These are phyloP conservation scores for Singerocomus inundabilis DNA, from an alignment of 1,284 basidiomycete genomes.

Conservation along the genomic window DNA sequence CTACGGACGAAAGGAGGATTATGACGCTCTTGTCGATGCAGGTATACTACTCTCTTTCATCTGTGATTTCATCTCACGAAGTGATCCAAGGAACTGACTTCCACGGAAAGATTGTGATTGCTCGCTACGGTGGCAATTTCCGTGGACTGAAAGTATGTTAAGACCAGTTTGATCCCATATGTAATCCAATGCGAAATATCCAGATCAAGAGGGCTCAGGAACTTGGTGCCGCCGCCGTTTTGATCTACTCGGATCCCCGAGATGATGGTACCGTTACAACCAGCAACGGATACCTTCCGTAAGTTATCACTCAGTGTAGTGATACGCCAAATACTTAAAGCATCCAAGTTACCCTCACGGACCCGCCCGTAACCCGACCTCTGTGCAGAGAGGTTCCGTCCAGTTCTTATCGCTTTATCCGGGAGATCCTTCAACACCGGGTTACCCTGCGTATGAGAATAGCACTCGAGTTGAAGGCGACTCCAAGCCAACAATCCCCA, in stretches of 20 bases:
- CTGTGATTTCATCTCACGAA: neutral
- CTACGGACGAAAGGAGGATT: constrained; percentile 57
- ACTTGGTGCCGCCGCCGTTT: constrained; percentile 58
- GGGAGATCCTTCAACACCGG: constrained; percentile 70
- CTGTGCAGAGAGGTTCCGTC: constrained; percentile 73
- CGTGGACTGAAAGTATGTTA: constrained; percentile 61
- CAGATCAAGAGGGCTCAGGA: constrained; percentile 69
- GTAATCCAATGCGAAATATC: neutral
- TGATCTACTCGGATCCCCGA: constrained; percentile 73
- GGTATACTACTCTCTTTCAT: constrained; percentile 16
- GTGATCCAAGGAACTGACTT: constrained; percentile 54
- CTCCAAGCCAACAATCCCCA: constrained; percentile 69
- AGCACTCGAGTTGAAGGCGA: constrained; percentile 56
- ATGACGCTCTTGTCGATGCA: constrained; percentile 32
- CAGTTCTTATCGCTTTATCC: constrained; percentile 73
- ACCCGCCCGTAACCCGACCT: constrained; percentile 67
- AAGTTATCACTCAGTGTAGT: constrained; percentile 9
- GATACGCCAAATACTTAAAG: constrained; percentile 7
- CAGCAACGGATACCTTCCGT: constrained; percentile 59
- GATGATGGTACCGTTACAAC: constrained; percentile 73
- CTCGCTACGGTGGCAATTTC: constrained; percentile 67
- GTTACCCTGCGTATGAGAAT: constrained; percentile 71
- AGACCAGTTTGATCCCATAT: neutral
- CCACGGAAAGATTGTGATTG: constrained; percentile 64
- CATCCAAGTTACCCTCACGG: constrained; percentile 57